Conservation (phyloP, 2,329 filamentous ascomycete genomes). For the Fonsecaea erecta region DNA sequence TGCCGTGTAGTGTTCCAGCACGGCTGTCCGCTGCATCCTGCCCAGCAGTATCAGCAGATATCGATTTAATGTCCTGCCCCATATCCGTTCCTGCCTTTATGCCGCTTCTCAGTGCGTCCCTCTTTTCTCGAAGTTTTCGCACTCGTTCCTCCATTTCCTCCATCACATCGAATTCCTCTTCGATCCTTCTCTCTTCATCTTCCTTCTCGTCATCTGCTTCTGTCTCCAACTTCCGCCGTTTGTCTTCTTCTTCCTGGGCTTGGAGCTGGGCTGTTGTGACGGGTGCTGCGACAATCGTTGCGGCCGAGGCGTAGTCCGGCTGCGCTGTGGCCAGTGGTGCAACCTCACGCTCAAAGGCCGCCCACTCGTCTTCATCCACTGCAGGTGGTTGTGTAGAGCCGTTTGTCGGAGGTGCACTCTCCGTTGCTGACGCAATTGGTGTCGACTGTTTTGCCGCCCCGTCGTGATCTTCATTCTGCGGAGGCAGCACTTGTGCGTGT, state of each 20-base stretch:
- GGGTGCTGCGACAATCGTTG: slow-evolving; percentile 71
- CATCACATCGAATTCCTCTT: slow-evolving; percentile 84
- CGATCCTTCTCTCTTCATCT: slow-evolving; percentile 72
- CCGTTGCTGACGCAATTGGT: neutral
- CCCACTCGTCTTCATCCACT: slow-evolving; percentile 80
- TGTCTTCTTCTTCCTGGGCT: slow-evolving; percentile 56
- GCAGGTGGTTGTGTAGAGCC: slow-evolving; percentile 25
- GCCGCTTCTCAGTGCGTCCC: slow-evolving; percentile 66
- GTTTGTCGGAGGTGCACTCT: slow-evolving; percentile 10
- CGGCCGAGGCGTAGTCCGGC: slow-evolving; percentile 48
- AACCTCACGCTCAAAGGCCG: slow-evolving; percentile 84
- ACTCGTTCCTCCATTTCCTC: slow-evolving; percentile 76
- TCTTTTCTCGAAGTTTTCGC: slow-evolving; percentile 68
- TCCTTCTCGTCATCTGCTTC: slow-evolving; percentile 72
- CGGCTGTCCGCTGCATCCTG: slow-evolving; percentile 24
- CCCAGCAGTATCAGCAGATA: slow-evolving; percentile 35
- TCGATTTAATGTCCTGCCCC: slow-evolving; percentile 35
- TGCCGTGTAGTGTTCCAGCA: slow-evolving; percentile 50
- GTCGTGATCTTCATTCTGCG: neutral
- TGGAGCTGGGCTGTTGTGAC: slow-evolving; percentile 68
- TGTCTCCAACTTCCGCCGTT: slow-evolving; percentile 57
- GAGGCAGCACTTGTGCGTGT: slow-evolving; percentile 2
- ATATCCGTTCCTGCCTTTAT: slow-evolving; percentile 31
- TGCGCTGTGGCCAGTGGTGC: slow-evolving; percentile 52
- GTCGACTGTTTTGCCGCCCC: neutral